These are phyloP conservation scores for Camellia lanceoleosa DNA, from an alignment of 148 eudicot genomes.

Conservation along the genomic window DNA sequence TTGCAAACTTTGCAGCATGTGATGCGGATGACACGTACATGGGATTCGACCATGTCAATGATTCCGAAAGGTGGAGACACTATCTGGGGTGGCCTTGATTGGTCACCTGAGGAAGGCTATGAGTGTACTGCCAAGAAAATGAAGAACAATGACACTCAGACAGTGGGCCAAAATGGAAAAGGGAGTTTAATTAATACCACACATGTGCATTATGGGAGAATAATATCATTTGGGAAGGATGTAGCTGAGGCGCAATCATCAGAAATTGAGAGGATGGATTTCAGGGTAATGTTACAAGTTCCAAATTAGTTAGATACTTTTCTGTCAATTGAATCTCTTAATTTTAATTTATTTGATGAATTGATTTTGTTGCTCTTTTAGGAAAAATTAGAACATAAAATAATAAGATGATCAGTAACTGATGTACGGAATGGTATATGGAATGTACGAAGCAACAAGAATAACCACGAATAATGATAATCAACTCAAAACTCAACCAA, in stretches of 20 bases:
- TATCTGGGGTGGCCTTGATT: conserved; percentile 93
- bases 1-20: conserved; percentile 82
- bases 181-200: conserved; percentile 19
- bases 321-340: neutral
- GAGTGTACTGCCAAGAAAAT: conserved; percentile 40
- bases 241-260: conserved; percentile 56
- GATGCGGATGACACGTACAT: conserved; percentile 94
- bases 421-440: no score
- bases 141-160: conserved; percentile 31
- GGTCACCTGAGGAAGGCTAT: conserved; percentile 90
- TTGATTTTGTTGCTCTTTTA: neutral
- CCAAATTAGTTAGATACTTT: neutral
- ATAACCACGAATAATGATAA: no score
- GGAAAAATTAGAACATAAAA: neutral
- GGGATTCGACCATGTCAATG: conserved; percentile 99
- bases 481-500: no score
- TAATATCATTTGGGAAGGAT: conserved; percentile 86
- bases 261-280: conserved; percentile 63
- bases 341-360: neutral
- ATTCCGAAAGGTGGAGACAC: conserved; percentile 89
- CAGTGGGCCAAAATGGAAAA: conserved; percentile 29
- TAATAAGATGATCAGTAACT: no score
- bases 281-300: conserved; percentile 56
- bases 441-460: no score
- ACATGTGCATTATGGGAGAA: conserved; percentile 62